Evolutionary conservation across 1,139 yeast genomes (phyloP).

Genomic region (Candida tropicalis): DNA sequence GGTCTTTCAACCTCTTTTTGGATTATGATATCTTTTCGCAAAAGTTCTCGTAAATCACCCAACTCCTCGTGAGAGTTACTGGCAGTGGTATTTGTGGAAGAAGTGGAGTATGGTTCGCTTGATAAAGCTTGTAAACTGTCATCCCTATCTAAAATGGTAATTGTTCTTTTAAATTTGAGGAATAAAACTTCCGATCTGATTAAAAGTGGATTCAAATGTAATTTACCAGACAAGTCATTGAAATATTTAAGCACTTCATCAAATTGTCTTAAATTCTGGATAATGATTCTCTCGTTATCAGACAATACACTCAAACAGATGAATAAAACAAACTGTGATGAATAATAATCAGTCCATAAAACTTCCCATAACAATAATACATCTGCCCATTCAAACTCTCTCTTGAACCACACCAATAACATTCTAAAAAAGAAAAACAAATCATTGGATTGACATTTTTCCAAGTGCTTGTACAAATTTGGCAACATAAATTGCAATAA

Average conservation of each 20-base stretch:
- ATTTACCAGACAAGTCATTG: constrained; percentile 81
- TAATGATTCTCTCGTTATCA: constrained; percentile 79
- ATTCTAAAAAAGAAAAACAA: constrained; percentile 92
- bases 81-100: background rate
- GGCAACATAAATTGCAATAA: constrained; percentile 90
- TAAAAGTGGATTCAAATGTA: constrained; percentile 73
- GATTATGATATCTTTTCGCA: constrained; percentile 61
- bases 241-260: constrained; percentile 92
- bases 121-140: constrained; percentile 27
- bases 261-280: constrained; percentile 71
- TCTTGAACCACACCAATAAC: constrained; percentile 92
- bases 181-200: constrained; percentile 83
- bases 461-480: constrained; percentile 76
- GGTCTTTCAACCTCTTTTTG: constrained; percentile 64
- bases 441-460: constrained; percentile 84
- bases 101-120: constrained; percentile 18
- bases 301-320: constrained; percentile 86
- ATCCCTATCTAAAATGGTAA: constrained; percentile 72
- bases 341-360: constrained; percentile 82
- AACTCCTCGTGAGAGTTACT: constrained; percentile 27
- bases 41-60: constrained; percentile 56
- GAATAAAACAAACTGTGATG: constrained; percentile 85
- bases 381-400: constrained; percentile 85
- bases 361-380: constrained; percentile 87
- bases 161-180: constrained; percentile 75